These are phyloP conservation scores for Dysphania ambrosioides DNA, from an alignment of 148 eudicot species.

Conservation along the genomic window DNA sequence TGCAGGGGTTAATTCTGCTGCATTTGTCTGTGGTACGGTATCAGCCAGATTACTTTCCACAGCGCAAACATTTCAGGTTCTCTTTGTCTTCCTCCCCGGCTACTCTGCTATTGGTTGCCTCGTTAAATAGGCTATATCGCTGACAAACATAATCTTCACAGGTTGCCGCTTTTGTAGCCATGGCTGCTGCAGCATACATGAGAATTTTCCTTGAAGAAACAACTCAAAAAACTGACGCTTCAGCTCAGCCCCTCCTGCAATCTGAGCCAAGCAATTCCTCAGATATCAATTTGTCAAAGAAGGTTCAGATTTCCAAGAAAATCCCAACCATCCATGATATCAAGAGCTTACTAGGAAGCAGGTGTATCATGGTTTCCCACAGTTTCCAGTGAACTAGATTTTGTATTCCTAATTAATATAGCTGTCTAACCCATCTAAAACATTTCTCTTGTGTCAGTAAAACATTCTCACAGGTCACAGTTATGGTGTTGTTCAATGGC, in stretches of 20 bases:
- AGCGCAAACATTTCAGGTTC: slow-evolving; percentile 62
- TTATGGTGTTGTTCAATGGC: slow-evolving; percentile 59
- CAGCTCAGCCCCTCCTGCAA: slow-evolving; percentile 35
- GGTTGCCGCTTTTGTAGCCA: slow-evolving; percentile 55
- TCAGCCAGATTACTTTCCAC: slow-evolving; percentile 64
- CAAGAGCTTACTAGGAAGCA: slow-evolving; percentile 44
- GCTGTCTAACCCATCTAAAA: neutral
- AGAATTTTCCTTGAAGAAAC: slow-evolving; percentile 60
- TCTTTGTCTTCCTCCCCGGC: neutral
- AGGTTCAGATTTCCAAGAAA: slow-evolving; percentile 26
- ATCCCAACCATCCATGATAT: slow-evolving; percentile 45
- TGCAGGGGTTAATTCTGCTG: slow-evolving; percentile 52
- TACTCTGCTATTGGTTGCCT: neutral
- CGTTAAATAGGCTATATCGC: no score
- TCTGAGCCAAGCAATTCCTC: slow-evolving; percentile 17
- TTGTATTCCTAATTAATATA: neutral
- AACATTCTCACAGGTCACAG: slow-evolving; percentile 58
- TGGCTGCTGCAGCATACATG: slow-evolving; percentile 67
- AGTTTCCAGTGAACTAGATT: neutral
- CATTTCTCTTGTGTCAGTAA: slow-evolving; percentile 40
- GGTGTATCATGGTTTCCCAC: slow-evolving; percentile 29
- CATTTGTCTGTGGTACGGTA: slow-evolving; percentile 71
- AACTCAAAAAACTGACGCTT: neutral
- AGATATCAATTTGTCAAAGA: slow-evolving; percentile 23
- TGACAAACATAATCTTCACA: slow-evolving; percentile 17